phyloP scores from a whole-genome alignment of 2,329 filamentous ascomycete species.

The Colletotrichum tamarilloi region DNA sequence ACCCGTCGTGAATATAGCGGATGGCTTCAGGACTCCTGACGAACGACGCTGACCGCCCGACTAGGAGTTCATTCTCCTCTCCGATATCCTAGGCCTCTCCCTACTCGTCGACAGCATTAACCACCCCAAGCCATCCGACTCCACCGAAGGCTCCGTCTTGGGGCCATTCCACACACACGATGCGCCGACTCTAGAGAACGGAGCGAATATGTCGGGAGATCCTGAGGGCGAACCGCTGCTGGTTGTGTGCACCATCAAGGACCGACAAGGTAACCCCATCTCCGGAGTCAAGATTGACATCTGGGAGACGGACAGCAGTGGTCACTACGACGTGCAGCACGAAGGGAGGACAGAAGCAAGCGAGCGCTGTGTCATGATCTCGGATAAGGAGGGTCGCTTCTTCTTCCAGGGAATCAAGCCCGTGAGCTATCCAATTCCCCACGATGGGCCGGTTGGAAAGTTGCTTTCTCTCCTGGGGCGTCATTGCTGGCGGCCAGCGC shows the following conservation, averaged over 20 bases:
- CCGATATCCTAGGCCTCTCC: constrained; percentile 79
- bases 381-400: constrained; percentile 58
- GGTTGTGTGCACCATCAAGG: constrained; percentile 73
- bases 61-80: constrained; percentile 80
- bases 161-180: constrained; percentile 86
- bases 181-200: constrained; percentile 63
- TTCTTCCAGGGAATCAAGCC: constrained; percentile 90
- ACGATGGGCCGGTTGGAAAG: constrained; percentile 85
- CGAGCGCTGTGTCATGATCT: constrained; percentile 63
- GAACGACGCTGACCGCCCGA: neutral
- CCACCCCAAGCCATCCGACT: constrained; percentile 75
- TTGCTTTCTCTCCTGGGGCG: constrained; percentile 73
- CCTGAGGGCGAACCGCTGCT: constrained; percentile 73
- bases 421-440: constrained; percentile 86
- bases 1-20: too few species aligned
- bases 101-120: constrained; percentile 81
- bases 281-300: constrained; percentile 75
- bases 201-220: constrained; percentile 71
- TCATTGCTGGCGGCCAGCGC: constrained; percentile 82
- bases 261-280: constrained; percentile 70
- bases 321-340: constrained; percentile 82
- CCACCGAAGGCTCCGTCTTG: constrained; percentile 81
- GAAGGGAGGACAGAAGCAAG: constrained; percentile 59
- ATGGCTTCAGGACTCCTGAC: neutral
- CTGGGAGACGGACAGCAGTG: constrained; percentile 82